phyloP scores from a whole-genome alignment of 345 rosid species.

The Bruguiera sexangula region DNA sequence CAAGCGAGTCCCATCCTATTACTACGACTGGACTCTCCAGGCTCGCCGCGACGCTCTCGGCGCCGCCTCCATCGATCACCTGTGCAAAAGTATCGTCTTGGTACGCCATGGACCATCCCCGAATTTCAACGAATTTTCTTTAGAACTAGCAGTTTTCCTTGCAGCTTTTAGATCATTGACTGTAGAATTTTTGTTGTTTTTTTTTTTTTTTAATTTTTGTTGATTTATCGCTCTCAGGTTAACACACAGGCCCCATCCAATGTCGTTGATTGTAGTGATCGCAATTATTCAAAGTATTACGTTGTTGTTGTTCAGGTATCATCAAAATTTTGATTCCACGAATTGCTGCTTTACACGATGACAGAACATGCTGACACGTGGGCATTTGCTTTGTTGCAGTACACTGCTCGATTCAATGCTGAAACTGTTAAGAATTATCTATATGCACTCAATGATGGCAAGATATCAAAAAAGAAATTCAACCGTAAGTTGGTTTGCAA shows the following conservation, averaged over 20 bases:
- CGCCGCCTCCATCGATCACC: slow-evolving; percentile 76
- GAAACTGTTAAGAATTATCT: slow-evolving; percentile 72
- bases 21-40: slow-evolving; percentile 75
- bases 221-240: slow-evolving; percentile 43
- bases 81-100: slow-evolving; percentile 93
- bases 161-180: too few species aligned
- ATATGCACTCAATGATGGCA: slow-evolving; percentile 61
- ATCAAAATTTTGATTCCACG: slow-evolving; percentile 1
- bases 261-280: slow-evolving; percentile 66
- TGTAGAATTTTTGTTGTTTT: too few species aligned
- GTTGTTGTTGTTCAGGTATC: slow-evolving; percentile 81
- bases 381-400: slow-evolving; percentile 39
- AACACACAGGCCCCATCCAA: slow-evolving; percentile 72
- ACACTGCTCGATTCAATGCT: slow-evolving; percentile 76
- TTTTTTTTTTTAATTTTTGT: too few species aligned
- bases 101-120: slow-evolving; percentile 28
- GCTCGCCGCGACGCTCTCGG: slow-evolving; percentile 62
- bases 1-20: slow-evolving; percentile 56
- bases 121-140: too few species aligned
- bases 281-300: slow-evolving; percentile 76
- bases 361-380: slow-evolving; percentile 5
- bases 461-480: slow-evolving; percentile 75
- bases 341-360: slow-evolving; percentile 5
- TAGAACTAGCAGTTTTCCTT: too few species aligned
- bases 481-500: slow-evolving; percentile 52